These are phyloP conservation scores for Aspergillus campestris DNA, from an alignment of 495 filamentous ascomycete species.

Conservation along the genomic window DNA sequence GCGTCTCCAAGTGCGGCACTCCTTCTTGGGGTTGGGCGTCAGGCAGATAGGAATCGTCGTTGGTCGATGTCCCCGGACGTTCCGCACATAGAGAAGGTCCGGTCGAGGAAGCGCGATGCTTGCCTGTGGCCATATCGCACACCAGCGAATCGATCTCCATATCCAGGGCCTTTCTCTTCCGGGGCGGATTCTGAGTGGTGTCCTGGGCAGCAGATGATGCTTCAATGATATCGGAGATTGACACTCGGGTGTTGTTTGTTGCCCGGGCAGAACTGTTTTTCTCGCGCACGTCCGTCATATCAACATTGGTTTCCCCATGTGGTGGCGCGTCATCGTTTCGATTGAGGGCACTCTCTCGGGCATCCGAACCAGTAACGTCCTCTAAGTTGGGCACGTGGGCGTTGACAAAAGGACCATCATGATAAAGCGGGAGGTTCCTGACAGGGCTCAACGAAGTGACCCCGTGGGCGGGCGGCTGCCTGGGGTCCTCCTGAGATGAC, in stretches of 20 bases:
- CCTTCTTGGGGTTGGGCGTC: neutral
- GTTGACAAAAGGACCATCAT: constrained; percentile 12
- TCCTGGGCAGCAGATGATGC: neutral
- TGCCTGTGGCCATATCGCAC: neutral
- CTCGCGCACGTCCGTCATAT: too few relatives aligned
- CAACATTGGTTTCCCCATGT: too few relatives aligned
- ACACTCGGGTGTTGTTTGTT: constrained; percentile 3
- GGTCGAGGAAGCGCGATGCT: neutral
- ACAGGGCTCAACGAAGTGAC: too few relatives aligned
- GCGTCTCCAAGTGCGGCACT: too few relatives aligned
- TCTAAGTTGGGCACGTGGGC: neutral
- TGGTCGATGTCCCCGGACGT: too few relatives aligned
- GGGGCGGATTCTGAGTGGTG: neutral
- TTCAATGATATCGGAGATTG: constrained; percentile 10
- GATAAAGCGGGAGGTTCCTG: neutral
- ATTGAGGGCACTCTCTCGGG: too few relatives aligned
- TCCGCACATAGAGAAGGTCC: too few relatives aligned
- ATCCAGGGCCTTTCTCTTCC: constrained; percentile 31
- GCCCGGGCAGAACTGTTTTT: neutral
- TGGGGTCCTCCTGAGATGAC: too few relatives aligned
- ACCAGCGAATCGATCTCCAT: constrained; percentile 12
- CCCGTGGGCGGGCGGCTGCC: too few relatives aligned
- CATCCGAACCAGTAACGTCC: too few relatives aligned
- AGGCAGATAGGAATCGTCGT: too few relatives aligned
- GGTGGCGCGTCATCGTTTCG: too few relatives aligned